Evolutionary conservation across 148 eudicot species (phyloP), one percentile per base, ranked within the genome.

Genomic region (Amaranthus palmeri): DNA sequence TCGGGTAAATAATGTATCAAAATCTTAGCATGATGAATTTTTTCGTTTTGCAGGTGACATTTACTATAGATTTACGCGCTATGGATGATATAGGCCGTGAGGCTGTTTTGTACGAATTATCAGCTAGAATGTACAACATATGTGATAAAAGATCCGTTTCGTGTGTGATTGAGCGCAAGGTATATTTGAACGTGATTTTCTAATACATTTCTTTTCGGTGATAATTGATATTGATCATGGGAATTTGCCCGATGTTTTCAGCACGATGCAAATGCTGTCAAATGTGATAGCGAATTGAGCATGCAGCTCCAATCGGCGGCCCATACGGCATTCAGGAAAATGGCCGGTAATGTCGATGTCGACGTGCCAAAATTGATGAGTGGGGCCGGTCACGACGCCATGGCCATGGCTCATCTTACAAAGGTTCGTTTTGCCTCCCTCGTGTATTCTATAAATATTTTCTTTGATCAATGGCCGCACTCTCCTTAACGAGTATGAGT

Each of bases 361-460:
- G 87, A 91, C 51, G 88, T 89, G 76, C 99, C 96, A 9, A 86
- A 85, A 68, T 71, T 95, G 57, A 95, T 95, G 97, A 95, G 99
- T 76, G 99, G 97, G 70, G 99, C 99, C 13, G 99, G 99, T 64
- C 99, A 95, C 64, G 99, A 95, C 74, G 97, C 99, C 60, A 95
- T 95, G 99, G 99, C 99, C 69, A 86, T 95, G 99, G 81, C 99
- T 75, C 97, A 88, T 88, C 81, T 95, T 53, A 91, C 97, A 0
- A 91, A 88, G 93, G 98, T 64, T 49, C 68, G 67, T 70, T 72
- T 3, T 54, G 14, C 56, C 41, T 14, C 12, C 15, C 0, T 46
- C 48, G 7, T 42, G 10, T 25, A 50, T 3, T 42, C 0, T 42
- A 65, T 51, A 61, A 59, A 57, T 14, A 17, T 13, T 10, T 47